A percentile compares a stretch with the other conserved stretches of the same genome.
These are phyloP conservation scores for Fusarium sp. DNA, from an alignment of 2,329 filamentous ascomycete genomes.

Conservation along the genomic window DNA sequence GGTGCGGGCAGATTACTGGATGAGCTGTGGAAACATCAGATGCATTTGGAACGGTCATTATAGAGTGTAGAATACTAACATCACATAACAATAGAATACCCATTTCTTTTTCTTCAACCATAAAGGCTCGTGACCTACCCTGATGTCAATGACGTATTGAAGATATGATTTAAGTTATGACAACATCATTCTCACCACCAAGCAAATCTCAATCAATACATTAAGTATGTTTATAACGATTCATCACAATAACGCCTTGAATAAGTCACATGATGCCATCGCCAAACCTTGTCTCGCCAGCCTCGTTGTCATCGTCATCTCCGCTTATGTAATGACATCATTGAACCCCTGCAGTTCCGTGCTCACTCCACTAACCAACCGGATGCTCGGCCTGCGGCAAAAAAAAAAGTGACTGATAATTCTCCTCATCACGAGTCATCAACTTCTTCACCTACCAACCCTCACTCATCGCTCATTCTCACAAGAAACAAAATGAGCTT, in stretches of 20 bases:
- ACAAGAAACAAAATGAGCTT: slow-evolving; percentile 11
- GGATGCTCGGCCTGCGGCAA: not conserved
- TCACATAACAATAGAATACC: not conserved
- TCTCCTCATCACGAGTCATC: slow-evolving; percentile 4
- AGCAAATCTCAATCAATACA: rapidly evolving
- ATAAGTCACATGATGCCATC: not conserved
- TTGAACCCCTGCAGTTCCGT: slow-evolving; percentile 8
- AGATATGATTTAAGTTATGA: no score
- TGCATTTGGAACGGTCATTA: not conserved
- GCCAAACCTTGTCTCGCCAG: not conserved
- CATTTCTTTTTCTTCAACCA: not conserved
- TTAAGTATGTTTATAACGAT: rapidly evolving
- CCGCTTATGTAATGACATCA: slow-evolving; percentile 30
- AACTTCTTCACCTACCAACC: not conserved
- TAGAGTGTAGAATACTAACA: not conserved
- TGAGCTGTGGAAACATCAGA: no score
- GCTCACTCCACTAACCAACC: slow-evolving; percentile 14
- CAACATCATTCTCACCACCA: rapidly evolving
- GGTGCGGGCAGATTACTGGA: not conserved
- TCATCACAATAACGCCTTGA: not conserved
- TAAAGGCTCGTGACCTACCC: no score
- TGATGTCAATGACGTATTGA: no score
- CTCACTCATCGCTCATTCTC: not conserved
- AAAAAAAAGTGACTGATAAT: slow-evolving; percentile 9
- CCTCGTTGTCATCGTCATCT: slow-evolving; percentile 2